Base-by-base conservation (phyloP, 2,329 filamentous ascomycete species). In the Zymoseptoria passerinii region DNA sequence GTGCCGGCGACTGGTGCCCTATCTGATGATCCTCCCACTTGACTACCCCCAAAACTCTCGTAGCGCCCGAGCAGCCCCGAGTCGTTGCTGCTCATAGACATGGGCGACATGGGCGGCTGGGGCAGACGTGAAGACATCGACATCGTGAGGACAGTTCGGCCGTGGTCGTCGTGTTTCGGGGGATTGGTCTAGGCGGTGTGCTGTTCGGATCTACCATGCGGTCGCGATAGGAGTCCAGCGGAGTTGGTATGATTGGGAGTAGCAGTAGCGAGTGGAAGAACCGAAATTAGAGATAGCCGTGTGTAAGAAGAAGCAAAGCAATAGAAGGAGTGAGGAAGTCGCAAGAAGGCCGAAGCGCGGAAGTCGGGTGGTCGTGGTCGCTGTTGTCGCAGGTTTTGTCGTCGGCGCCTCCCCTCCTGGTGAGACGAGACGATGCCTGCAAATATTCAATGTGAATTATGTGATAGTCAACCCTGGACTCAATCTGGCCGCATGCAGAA, bases 71-170 rank as follows among this genome's bases (percentile, higher is more conserved):
- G 63, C 57, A 68, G 67, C 56, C 61, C 63, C 29, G 65, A 94
- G 73, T 94, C 90, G 79, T 85, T 91, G 73, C 87, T 89, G 71
- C 79, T 86, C 80, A 89, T 78, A 76, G 89, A 94, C 73, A 90
- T 82, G 71, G 90, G 89, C 71, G 90, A 92, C 73, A 92, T 56
- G 23, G 67, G 65, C 16, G 63, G 56, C 20, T 20, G 23, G 0
- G 35, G 54, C 29, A 19, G 53, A 40, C 28, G 56, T 50, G 54
- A 50, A 35, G 54, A 53, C 29, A 51, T 27, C 16, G 28, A 50
- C 51, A 44, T 44, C 35, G 35, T 44, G 35, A n/a, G 35, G 13
- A 13, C 16, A 44, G 7, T 55, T 48, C 51, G 55, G 27, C 58
- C 40, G 52, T 44, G 7, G 54, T 52, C 23, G 57, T 50, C 23